Evolutionary conservation across 2,329 filamentous ascomycete species (phyloP).

Genomic region (Penicillium sp.): DNA sequence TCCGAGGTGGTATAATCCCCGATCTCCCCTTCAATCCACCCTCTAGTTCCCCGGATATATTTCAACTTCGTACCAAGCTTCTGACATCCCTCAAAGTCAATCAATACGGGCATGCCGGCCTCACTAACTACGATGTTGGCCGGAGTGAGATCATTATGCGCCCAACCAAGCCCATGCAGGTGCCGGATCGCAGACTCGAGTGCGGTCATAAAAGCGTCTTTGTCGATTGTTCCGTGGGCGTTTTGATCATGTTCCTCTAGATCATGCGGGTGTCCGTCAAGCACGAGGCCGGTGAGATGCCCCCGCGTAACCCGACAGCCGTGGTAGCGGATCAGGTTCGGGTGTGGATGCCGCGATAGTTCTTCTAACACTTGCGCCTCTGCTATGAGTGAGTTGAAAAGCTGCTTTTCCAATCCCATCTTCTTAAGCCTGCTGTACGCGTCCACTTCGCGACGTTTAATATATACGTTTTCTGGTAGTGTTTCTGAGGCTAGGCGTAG

Average conservation of each 20-base stretch:
- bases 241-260: neutral
- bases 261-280: constrained; percentile 17
- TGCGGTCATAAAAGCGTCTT: constrained; percentile 4
- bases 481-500: too few species aligned
- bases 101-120: constrained; percentile 23
- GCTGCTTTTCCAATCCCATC: neutral
- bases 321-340: constrained; percentile 24
- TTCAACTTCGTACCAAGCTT: constrained; percentile 31
- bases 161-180: constrained; percentile 26
- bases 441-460: neutral
- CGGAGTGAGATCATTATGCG: constrained; percentile 30
- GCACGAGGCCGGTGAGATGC: constrained; percentile 16
- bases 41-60: constrained; percentile 41
- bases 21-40: constrained; percentile 10
- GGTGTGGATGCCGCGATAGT: constrained; percentile 24
- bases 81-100: constrained; percentile 26
- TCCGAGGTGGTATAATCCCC: constrained; percentile 1
- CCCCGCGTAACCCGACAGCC: constrained; percentile 17
- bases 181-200: constrained; percentile 24
- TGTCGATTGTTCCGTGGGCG: neutral
- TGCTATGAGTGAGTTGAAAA: neutral
- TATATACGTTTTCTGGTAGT: neutral
- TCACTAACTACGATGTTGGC: constrained; percentile 25
- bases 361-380: constrained; percentile 15
- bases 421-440: neutral